Base-by-base conservation (phyloP, 2,329 filamentous ascomycete species). In the Ceratocystis cacaofunesta region DNA sequence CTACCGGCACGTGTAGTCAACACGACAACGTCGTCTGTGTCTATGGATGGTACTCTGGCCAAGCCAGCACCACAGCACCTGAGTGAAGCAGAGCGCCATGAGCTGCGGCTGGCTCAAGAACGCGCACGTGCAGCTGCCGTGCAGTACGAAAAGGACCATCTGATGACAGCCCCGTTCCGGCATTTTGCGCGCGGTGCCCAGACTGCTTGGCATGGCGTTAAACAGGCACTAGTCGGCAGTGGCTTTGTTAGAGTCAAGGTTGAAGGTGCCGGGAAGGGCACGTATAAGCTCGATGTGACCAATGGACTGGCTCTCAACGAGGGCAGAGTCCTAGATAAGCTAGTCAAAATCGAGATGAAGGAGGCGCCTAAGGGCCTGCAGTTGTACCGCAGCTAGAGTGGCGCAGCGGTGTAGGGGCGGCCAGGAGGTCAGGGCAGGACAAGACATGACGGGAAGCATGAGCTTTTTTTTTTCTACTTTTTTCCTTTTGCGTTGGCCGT, bases 281-380 rank as follows among this genome's bases (percentile, higher is more conserved):
- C 74, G 63, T 84, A 82, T 71, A 85, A 84, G 74, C 72, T 86
- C 25, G 84, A 86, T 69, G 76, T 85, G 17, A 76, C 76, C 2
- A 78, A 78, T 48, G 83, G 81, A 0, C 85, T 82, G 75, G 80
- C 80, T 25, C 76, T 85, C 61, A 84, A 86, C 50, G 76, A 80
- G 3, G 85, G 85, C 55, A 77, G 76, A 65, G 81, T 81, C 2
- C 71, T 87, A 64, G 84, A 86, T 73, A 77, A 80, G 68, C 70
- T 87, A 48, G 77, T 82, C 41, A 68, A 63, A 58, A 62, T 68
- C 63, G 63, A 63, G 44, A 36, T 57, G 22, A 58, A 60, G 57
- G 64, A 62, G 32, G 55, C 64, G 15, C 43, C 25, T 41, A 50
- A 63, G 64, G 43, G 61, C 17, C 41, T 68, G 44, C 52, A 66